These are phyloP conservation scores for Uronychia binucleata DNA, from an alignment of 73 alveolate genomes.

Conservation along the genomic window DNA sequence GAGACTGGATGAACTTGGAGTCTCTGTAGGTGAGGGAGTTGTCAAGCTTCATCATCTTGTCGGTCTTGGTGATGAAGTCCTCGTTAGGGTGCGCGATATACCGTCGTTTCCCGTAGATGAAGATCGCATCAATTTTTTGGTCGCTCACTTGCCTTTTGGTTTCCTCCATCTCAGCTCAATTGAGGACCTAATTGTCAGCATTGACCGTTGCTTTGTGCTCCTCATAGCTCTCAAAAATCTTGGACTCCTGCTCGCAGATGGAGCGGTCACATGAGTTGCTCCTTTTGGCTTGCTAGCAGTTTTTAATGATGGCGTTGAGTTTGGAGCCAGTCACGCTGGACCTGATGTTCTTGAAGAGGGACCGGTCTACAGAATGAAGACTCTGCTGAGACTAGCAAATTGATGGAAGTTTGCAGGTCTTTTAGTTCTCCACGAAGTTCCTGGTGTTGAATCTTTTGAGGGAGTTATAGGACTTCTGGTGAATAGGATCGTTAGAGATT, in stretches of 20 bases:
- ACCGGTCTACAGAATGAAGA: too few relatives aligned
- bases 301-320: not conserved
- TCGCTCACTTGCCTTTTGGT: not conserved
- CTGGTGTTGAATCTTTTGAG: too few relatives aligned
- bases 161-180: not conserved
- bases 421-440: too few relatives aligned
- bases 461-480: too few relatives aligned
- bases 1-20: not conserved
- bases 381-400: too few relatives aligned
- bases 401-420: too few relatives aligned
- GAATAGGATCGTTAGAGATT: too few relatives aligned
- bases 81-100: not conserved
- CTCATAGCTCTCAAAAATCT: not conserved
- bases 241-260: not conserved
- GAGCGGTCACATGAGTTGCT: not conserved
- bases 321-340: not conserved
- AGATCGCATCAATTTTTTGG: not conserved
- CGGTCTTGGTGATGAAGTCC: not conserved
- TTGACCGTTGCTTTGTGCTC: too few relatives aligned
- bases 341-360: not conserved
- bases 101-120: not conserved
- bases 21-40: not conserved
- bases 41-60: not conserved
- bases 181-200: too few relatives aligned
- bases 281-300: not conserved